Conservation (phyloP, 106 monocot genomes). For the Iris macrosiphon region DNA sequence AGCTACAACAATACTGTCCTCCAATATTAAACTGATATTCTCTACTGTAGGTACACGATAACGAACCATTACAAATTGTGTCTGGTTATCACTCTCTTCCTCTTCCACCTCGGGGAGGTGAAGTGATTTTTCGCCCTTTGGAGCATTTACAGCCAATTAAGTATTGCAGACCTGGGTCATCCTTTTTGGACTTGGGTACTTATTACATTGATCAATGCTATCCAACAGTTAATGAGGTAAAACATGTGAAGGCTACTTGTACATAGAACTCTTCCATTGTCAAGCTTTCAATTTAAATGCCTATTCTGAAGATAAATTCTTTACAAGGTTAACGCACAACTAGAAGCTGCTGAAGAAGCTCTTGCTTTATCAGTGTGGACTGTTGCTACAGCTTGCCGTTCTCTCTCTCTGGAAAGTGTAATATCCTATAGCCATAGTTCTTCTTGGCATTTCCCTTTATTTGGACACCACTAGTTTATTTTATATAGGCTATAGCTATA, state of each 20-base stretch:
- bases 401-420: slow-evolving; percentile 94
- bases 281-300: slow-evolving; percentile 3
- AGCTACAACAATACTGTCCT: no score
- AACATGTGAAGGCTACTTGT: neutral
- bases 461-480: no score
- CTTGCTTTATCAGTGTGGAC: slow-evolving; percentile 89
- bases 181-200: slow-evolving; percentile 34
- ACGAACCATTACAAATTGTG: slow-evolving; percentile 81
- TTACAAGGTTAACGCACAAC: slow-evolving; percentile 59
- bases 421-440: slow-evolving; percentile 13
- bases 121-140: slow-evolving; percentile 82
- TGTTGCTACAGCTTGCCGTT: slow-evolving; percentile 73
- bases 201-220: slow-evolving; percentile 26
- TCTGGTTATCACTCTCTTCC: slow-evolving; percentile 86
- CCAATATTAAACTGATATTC: slow-evolving; percentile 3
- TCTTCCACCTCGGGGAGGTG: slow-evolving; percentile 60
- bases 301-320: slow-evolving; percentile 15
- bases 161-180: slow-evolving; percentile 48
- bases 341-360: slow-evolving; percentile 96
- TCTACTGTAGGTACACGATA: slow-evolving; percentile 56
- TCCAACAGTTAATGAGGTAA: slow-evolving; percentile 56
- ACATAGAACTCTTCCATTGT: neutral
- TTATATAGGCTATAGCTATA: neutral
- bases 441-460: neutral
- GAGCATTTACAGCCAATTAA: slow-evolving; percentile 88